These are phyloP conservation scores for Aaosphaeria pasadenensis DNA, from an alignment of 2,329 filamentous ascomycete genomes.

Conservation along the genomic window DNA sequence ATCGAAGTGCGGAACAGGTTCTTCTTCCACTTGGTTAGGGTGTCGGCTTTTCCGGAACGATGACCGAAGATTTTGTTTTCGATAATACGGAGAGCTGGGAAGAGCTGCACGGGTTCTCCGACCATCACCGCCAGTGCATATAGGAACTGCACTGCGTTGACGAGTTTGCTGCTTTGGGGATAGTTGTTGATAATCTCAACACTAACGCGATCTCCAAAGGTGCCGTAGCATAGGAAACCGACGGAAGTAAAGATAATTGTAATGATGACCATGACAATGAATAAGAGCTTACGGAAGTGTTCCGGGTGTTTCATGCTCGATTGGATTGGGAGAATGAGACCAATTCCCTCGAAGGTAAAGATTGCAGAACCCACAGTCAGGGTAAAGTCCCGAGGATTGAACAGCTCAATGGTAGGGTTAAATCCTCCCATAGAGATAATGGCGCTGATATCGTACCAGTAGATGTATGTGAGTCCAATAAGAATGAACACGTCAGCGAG, in stretches of 20 bases:
- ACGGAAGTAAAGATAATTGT: slow-evolving; percentile 71
- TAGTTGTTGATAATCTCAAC: slow-evolving; percentile 77
- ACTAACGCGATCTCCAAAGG: slow-evolving; percentile 65
- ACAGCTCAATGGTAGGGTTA: slow-evolving; percentile 60
- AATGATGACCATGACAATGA: slow-evolving; percentile 68
- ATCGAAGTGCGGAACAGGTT: slow-evolving; percentile 61
- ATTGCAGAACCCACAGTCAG: slow-evolving; percentile 71
- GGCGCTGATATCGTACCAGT: slow-evolving; percentile 63
- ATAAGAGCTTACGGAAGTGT: slow-evolving; percentile 64
- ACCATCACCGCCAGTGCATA: slow-evolving; percentile 73
- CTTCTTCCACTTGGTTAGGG: slow-evolving; percentile 72
- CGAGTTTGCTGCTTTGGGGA: slow-evolving; percentile 66
- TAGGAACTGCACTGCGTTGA: slow-evolving; percentile 72
- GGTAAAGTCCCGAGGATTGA: slow-evolving; percentile 68
- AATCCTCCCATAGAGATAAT: slow-evolving; percentile 55
- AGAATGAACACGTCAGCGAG: slow-evolving; percentile 71
- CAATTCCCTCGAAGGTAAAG: slow-evolving; percentile 77
- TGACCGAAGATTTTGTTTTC: slow-evolving; percentile 67
- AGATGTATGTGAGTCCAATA: slow-evolving; percentile 69
- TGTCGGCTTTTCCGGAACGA: slow-evolving; percentile 62
- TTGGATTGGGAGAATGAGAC: slow-evolving; percentile 73
- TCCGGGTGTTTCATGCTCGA: slow-evolving; percentile 71
- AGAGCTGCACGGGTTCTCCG: slow-evolving; percentile 71
- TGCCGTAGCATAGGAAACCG: slow-evolving; percentile 70
- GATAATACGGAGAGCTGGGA: slow-evolving; percentile 69